These are phyloP conservation scores for Agrocybe praecox DNA, from an alignment of 768 basidiomycete genomes.

Conservation along the genomic window DNA sequence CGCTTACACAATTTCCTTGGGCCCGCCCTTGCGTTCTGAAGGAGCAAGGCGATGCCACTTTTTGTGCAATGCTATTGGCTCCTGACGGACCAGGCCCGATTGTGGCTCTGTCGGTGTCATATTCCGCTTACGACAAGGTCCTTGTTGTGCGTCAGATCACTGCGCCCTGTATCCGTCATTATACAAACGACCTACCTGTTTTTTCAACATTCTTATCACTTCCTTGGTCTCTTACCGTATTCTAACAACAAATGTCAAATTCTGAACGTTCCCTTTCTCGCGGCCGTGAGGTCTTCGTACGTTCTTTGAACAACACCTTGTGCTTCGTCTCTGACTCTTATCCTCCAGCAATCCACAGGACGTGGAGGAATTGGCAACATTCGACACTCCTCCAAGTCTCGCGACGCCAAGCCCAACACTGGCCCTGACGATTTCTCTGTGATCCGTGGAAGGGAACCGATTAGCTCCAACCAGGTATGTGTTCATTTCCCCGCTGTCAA, in stretches of 20 bases:
- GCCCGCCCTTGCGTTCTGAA: not conserved
- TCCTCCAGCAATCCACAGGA: constrained; percentile 54
- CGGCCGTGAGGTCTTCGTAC: constrained; percentile 61
- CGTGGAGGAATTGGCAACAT: constrained; percentile 76
- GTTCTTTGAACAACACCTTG: constrained; percentile 22
- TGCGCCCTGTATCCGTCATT: not conserved
- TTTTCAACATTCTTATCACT: not conserved
- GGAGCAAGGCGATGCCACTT: not conserved
- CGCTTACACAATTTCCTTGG: not conserved
- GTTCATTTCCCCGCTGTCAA: not conserved
- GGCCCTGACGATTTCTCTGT: constrained; percentile 58
- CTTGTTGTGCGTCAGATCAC: not conserved
- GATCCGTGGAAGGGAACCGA: constrained; percentile 64
- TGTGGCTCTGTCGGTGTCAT: constrained; percentile 1
- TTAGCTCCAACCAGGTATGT: constrained; percentile 36
- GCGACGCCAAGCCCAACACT: constrained; percentile 41
- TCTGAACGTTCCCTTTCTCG: constrained; percentile 55
- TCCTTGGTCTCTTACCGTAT: too few species aligned
- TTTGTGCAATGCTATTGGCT: not conserved
- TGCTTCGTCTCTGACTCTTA: not conserved
- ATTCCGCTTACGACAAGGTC: not conserved
- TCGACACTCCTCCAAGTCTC: constrained; percentile 46
- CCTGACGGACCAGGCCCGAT: not conserved
- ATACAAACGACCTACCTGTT: not conserved
- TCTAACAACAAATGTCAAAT: constrained; percentile 23